Base-by-base conservation (phyloP, 805 yeast genomes). In the Myxozyma mucilagina region DNA sequence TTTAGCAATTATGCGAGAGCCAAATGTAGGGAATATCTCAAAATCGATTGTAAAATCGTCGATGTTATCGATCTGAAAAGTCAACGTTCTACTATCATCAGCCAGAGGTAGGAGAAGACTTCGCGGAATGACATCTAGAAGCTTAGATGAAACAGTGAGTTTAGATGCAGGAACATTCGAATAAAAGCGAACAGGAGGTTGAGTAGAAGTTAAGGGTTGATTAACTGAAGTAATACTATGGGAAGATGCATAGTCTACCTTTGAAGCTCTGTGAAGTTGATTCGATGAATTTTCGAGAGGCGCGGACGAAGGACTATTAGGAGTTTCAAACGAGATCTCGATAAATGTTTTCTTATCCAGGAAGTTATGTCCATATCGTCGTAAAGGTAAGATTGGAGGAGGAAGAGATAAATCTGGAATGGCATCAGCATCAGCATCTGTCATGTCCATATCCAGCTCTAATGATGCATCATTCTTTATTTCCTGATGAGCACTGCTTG, bases 331-430 rank as follows among this genome's bases (percentile, higher is more conserved):
- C 1, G 83, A 80, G 47, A 94, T 76, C 71, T 92, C 96, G 35
- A 94, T 80, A 64, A 91, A 84, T 4, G 90, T 90, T 73, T 90
- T 90, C 72, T 89, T 89, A 71, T 94, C 98, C 70, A 94, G 76
- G 77, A 91, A 94, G 73, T 90, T 94, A 74, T 94, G 99, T 14
- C 99, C 99, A 72, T 94, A 94, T 69, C 96, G 84, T 69, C 97
- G 81, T 56, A 94, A 77, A 0, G 99, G 99, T 53, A 94, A 84
- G 56, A 94, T 90, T 3, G 99, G 99, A 0, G 99, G 99, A 0
- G 99, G 99, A 60, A 94, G 79, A 24, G 91, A 84, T 52, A 94
- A 80, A 69, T 90, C 97, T 0, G 99, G 98, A 56, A 94, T 93
- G 16, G 85, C 80, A 66, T 90, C 96, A 7, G 83, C 76, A 56